Base-by-base conservation (phyloP, 2,329 filamentous ascomycete species). In the Penicillium crustosum region DNA sequence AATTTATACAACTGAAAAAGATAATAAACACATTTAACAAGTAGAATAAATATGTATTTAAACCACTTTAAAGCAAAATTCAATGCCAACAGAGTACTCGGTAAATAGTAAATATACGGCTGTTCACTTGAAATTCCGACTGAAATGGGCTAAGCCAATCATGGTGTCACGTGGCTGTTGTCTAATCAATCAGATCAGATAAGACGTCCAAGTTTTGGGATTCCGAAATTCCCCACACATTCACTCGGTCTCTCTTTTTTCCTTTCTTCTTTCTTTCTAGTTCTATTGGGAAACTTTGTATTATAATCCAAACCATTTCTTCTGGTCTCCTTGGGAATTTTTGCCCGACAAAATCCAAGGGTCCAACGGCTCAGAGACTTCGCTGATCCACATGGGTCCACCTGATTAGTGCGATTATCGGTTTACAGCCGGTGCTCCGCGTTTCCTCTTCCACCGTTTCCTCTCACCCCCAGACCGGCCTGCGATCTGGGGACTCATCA, bases 181-280 rank as follows among this genome's bases (percentile, higher is more conserved):
- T 60, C 53, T 58, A 55, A 58, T 58, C 55, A 58, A 58, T 58
- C 55, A 47, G 52, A 62, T 62, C 58, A 56, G 60, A 62, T 62
- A 60, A 62, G 60, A 54, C 52, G n/a, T 19, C 17, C 6, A 25
- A 38, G 4, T 19, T n/a, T 23, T 29, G 27, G 25, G 15, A 35
- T 45, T 44, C 42, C 27, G 21, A 53, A 42, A 10, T n/a, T n/a
- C 29, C 21, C 21, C 17, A 33, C 21, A 17, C 8, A n/a, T 33
- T 7, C 21, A 29, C 29, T 48, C 8, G 6, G 21, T 17, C 43
- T 17, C 38, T 23, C 31, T 2, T 15, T 23, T 10, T 36, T 13
- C 2, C 7, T 5, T 3, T 19, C 25, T 23, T 17, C 3, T 10
- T 33, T 33, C 2, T 29, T 33, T 21, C 15, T 17, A 13, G 6